Percentiles rank a stretch among this genome's conserved stretches.
phyloP scores from a whole-genome alignment of 2,329 filamentous ascomycete genomes.

The Teratosphaeria epicoccoides region DNA sequence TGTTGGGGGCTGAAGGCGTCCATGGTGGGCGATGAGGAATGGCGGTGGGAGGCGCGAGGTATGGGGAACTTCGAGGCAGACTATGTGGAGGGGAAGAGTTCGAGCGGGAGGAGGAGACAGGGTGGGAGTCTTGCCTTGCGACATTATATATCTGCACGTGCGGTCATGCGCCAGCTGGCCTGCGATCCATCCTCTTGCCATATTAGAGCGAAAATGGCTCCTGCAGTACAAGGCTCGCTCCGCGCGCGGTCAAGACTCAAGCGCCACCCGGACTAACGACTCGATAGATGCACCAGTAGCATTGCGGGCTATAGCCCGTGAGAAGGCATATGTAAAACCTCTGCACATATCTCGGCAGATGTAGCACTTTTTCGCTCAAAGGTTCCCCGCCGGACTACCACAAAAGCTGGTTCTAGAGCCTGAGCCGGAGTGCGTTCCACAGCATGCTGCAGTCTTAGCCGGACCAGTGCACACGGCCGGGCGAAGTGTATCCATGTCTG shows the following conservation, averaged over 20 bases:
- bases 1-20: constrained; percentile 15
- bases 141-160: not conserved
- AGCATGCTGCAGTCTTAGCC: not conserved
- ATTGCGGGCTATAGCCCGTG: not conserved
- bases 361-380: not conserved
- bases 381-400: not conserved
- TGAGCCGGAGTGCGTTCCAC: not conserved
- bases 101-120: not conserved
- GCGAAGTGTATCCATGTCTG: not conserved
- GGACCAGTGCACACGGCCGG: not conserved
- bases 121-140: not conserved
- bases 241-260: not conserved
- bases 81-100: too few species aligned
- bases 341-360: not conserved
- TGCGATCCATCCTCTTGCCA: not conserved
- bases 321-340: not conserved
- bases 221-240: not conserved
- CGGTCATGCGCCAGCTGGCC: not conserved
- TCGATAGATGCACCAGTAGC: not conserved
- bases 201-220: too few species aligned
- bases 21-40: not conserved
- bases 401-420: not conserved
- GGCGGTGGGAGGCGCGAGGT: not conserved
- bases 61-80: too few species aligned
- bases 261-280: not conserved